Evolutionary conservation across 768 basidiomycete genomes (phyloP).

Genomic region (Candolleomyces efflorescens): DNA sequence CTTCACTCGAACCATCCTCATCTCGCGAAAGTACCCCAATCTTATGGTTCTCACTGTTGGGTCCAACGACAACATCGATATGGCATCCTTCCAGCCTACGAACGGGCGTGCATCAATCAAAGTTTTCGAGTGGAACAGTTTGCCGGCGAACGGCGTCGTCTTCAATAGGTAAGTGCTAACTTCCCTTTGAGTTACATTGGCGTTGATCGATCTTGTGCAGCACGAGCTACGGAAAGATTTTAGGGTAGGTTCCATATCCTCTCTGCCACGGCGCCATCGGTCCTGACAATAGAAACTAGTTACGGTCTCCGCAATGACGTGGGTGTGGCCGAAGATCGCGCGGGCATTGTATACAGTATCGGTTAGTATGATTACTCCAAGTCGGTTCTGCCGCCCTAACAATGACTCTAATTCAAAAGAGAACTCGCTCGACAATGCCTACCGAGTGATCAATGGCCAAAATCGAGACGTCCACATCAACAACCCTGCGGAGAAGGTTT

Average conservation of each 20-base stretch:
- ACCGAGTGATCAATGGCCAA: slow-evolving; percentile 6
- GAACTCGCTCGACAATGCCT: slow-evolving; percentile 11
- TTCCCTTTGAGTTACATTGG: neutral
- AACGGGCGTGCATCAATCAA: slow-evolving; percentile 10
- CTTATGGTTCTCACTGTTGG: slow-evolving; percentile 10
- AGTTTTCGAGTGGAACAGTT: slow-evolving; percentile 12
- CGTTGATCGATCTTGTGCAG: neutral
- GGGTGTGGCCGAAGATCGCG: slow-evolving; percentile 11
- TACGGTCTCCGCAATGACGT: slow-evolving; percentile 14
- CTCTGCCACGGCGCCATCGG: neutral
- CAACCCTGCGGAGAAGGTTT: slow-evolving; percentile 14
- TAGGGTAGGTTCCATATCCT: neutral
- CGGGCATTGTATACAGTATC: slow-evolving; percentile 9
- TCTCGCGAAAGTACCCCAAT: slow-evolving; percentile 13
- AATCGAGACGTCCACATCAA: slow-evolving; percentile 10
- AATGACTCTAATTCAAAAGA: neutral
- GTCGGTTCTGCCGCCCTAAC: neutral
- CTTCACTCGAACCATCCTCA: slow-evolving; percentile 11
- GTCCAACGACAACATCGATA: slow-evolving; percentile 12
- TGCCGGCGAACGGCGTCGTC: slow-evolving; percentile 4
- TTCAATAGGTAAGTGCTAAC: slow-evolving; percentile 1
- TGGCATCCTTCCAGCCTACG: slow-evolving; percentile 2
- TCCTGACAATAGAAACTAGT: neutral
- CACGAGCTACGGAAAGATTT: slow-evolving; percentile 1
- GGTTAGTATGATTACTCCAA: neutral